phyloP scores from a whole-genome alignment of 2,329 filamentous ascomycete genomes.

The Tolypocladium cylindrosporum region DNA sequence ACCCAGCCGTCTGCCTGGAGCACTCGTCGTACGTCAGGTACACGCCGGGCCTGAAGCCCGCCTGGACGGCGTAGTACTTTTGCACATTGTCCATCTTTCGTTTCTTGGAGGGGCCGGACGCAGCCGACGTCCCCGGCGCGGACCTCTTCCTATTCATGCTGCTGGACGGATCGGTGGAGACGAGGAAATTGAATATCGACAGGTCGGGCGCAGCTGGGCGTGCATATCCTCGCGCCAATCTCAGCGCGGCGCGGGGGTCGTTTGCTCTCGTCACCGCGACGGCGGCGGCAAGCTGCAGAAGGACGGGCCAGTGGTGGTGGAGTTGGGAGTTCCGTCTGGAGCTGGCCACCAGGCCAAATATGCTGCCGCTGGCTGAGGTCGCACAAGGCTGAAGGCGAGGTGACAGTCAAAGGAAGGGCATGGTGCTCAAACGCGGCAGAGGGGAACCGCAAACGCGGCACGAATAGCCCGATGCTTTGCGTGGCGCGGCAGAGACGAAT shows the following conservation, averaged over 20 bases:
- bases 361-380: not conserved
- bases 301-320: not conserved
- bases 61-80: slow-evolving; percentile 56
- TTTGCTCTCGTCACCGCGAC: not conserved
- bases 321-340: not conserved
- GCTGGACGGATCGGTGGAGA: not conserved
- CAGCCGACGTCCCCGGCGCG: slow-evolving; percentile 9
- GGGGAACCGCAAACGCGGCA: not conserved
- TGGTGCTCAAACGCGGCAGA: not conserved
- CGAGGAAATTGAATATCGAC: slow-evolving; percentile 12
- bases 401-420: not conserved
- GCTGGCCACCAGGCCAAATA: not conserved
- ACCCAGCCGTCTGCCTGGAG: slow-evolving; percentile 49
- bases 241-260: slow-evolving; percentile 6
- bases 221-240: slow-evolving; percentile 10
- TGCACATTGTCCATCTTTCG: slow-evolving; percentile 35
- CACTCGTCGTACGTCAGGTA: slow-evolving; percentile 54
- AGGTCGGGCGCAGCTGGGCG: slow-evolving; percentile 7
- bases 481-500: not conserved
- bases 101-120: slow-evolving; percentile 27
- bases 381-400: not conserved
- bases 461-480: not conserved
- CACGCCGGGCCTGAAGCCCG: slow-evolving; percentile 48
- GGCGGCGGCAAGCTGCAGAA: not conserved
- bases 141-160: slow-evolving; percentile 21